A percentile compares a stretch with the other conserved stretches of the same genome.
phyloP scores from a whole-genome alignment of 2,329 filamentous ascomycete genomes.

The Neofusicoccum sp. region DNA sequence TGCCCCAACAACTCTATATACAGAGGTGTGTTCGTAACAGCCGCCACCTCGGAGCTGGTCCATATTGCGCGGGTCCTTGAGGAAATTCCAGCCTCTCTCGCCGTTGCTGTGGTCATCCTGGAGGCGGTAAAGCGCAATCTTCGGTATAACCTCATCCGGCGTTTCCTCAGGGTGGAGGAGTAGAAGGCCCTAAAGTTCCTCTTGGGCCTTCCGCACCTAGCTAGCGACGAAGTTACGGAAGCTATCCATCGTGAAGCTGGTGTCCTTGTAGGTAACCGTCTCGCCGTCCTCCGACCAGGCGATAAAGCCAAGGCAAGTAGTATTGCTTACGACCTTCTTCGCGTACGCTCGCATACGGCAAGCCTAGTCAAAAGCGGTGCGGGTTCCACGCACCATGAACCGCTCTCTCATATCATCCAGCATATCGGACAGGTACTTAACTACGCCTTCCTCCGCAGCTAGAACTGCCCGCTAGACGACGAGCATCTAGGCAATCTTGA shows the following conservation, averaged over 20 bases:
- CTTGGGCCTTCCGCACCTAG: too few relatives aligned
- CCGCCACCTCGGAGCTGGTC: too few relatives aligned
- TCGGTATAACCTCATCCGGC: too few relatives aligned
- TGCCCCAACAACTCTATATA: too few relatives aligned
- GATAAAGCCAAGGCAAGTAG: conserved; percentile 17
- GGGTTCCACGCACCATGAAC: conserved; percentile 23
- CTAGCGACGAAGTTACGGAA: too few relatives aligned
- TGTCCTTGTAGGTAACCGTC: background rate
- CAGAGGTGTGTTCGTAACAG: too few relatives aligned
- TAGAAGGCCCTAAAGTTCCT: too few relatives aligned
- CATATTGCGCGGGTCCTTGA: background rate
- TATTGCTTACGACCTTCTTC: conserved; percentile 20
- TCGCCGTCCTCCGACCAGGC: background rate
- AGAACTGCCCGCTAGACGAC: conserved; percentile 25
- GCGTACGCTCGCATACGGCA: conserved; percentile 17
- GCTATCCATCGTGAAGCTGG: background rate
- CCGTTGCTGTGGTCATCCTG: background rate
- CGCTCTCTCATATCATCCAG: conserved; percentile 10
- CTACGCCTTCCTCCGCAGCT: conserved; percentile 8
- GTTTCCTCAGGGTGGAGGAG: too few relatives aligned
- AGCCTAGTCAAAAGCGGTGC: conserved; percentile 21
- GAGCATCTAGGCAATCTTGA: conserved; percentile 29
- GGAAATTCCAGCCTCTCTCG: background rate
- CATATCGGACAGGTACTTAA: background rate
- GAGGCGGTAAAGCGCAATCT: too few relatives aligned